Conservation (phyloP, 768 basidiomycete genomes). For the Termitomyces sp. region DNA sequence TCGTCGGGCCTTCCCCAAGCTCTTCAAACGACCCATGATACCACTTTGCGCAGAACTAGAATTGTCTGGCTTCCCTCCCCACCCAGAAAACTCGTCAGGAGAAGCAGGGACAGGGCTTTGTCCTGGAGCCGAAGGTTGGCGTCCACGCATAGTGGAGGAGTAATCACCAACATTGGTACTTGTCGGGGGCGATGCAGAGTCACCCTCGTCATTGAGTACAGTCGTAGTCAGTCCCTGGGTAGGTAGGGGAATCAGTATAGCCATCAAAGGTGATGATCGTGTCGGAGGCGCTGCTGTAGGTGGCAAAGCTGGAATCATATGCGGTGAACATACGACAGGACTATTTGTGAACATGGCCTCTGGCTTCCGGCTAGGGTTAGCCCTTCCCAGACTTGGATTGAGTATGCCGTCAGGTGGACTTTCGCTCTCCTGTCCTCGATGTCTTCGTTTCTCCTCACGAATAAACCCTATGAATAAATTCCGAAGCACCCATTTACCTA, state of each 20-base stretch:
- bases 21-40: constrained; percentile 77
- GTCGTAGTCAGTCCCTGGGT: constrained; percentile 26
- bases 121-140: constrained; percentile 38
- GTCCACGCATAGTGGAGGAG: constrained; percentile 43
- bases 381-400: constrained; percentile 15
- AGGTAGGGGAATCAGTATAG: constrained; percentile 52
- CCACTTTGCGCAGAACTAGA: constrained; percentile 52
- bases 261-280: constrained; percentile 48
- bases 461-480: constrained; percentile 82
- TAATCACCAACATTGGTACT: constrained; percentile 40
- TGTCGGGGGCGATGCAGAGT: constrained; percentile 12
- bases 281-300: constrained; percentile 38
- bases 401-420: constrained; percentile 17
- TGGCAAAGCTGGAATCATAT: constrained; percentile 61
- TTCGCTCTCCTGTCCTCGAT: constrained; percentile 24
- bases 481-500: constrained; percentile 86
- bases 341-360: constrained; percentile 15
- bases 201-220: constrained; percentile 28
- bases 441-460: constrained; percentile 54
- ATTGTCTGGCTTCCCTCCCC: constrained; percentile 27
- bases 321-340: constrained; percentile 56
- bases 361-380: constrained; percentile 5
- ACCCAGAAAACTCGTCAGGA: constrained; percentile 49
- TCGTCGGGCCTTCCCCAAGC: constrained; percentile 54
- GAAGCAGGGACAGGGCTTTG: constrained; percentile 24